Conservation (phyloP, 2,329 filamentous ascomycete genomes). For the Aspergillus intermedius region DNA sequence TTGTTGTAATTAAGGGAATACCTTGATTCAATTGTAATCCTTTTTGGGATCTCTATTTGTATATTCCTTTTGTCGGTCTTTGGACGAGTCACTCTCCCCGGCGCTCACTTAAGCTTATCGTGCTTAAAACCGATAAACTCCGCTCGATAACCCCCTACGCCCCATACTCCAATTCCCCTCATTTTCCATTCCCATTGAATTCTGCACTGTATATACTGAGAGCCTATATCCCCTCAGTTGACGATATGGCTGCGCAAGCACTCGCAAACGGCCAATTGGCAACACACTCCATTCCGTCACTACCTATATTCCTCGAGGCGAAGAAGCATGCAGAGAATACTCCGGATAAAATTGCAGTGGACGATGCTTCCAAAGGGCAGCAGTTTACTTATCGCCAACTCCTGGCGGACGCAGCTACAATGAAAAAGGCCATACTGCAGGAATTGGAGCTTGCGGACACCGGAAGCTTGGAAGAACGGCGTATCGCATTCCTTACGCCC, state of each 20-base stretch:
- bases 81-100: background rate
- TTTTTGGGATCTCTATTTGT: background rate
- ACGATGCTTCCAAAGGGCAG: slow-evolving; percentile 33
- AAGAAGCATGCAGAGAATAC: slow-evolving; percentile 27
- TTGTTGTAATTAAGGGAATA: background rate
- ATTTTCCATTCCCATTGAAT: no score
- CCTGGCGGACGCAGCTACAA: slow-evolving; percentile 30
- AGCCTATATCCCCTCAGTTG: no score
- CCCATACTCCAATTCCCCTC: no score
- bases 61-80: background rate
- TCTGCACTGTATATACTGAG: no score
- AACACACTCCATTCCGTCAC: slow-evolving; percentile 26
- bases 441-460: slow-evolving; percentile 17
- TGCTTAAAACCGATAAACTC: no score
- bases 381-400: slow-evolving; percentile 37
- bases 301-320: slow-evolving; percentile 36
- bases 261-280: slow-evolving; percentile 2
- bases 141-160: no score
- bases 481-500: slow-evolving; percentile 34
- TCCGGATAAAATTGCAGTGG: slow-evolving; percentile 31
- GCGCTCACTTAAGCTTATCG: no score
- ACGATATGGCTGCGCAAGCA: no score
- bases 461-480: slow-evolving; percentile 30
- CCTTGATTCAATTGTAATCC: background rate
- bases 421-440: slow-evolving; percentile 33